Evolutionary conservation across 495 filamentous ascomycete species (phyloP).

Genomic region (Cercophora sp.): DNA sequence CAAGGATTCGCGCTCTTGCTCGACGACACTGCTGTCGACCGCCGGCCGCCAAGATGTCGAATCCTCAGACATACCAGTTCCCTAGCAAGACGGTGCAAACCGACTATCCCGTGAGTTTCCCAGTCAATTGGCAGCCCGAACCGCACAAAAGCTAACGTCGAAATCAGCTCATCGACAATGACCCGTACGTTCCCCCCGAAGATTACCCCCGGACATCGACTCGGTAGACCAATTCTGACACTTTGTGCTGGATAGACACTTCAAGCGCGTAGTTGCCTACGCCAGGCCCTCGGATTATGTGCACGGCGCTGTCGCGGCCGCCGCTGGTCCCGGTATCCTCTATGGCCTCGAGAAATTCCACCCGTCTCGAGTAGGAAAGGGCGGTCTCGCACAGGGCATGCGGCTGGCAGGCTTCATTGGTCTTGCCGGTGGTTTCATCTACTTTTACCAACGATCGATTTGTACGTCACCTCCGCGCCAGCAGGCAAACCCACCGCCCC

Average conservation of each 20-base stretch:
- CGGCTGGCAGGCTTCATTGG: constrained; percentile 70
- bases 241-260: constrained; percentile 58
- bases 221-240: constrained; percentile 16
- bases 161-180: constrained; percentile 88
- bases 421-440: constrained; percentile 67
- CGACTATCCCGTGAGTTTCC: constrained; percentile 69
- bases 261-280: constrained; percentile 83
- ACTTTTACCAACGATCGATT: constrained; percentile 69
- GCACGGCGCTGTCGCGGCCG: constrained; percentile 59
- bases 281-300: constrained; percentile 78
- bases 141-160: constrained; percentile 10
- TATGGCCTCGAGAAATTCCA: constrained; percentile 74
- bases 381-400: constrained; percentile 78
- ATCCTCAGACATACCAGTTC: constrained; percentile 52
- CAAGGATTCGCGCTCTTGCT: constrained; percentile 19
- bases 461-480: constrained; percentile 36
- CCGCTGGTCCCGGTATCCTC: constrained; percentile 67
- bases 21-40: constrained; percentile 26
- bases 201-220: background rate
- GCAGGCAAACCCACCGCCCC: background rate
- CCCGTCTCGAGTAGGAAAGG: constrained; percentile 74
- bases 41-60: constrained; percentile 54
- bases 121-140: constrained; percentile 22
- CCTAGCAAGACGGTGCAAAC: constrained; percentile 71
- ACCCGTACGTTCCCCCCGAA: constrained; percentile 66